phyloP scores from a whole-genome alignment of 1,139 yeast genomes.

The Candida gigantensis region DNA sequence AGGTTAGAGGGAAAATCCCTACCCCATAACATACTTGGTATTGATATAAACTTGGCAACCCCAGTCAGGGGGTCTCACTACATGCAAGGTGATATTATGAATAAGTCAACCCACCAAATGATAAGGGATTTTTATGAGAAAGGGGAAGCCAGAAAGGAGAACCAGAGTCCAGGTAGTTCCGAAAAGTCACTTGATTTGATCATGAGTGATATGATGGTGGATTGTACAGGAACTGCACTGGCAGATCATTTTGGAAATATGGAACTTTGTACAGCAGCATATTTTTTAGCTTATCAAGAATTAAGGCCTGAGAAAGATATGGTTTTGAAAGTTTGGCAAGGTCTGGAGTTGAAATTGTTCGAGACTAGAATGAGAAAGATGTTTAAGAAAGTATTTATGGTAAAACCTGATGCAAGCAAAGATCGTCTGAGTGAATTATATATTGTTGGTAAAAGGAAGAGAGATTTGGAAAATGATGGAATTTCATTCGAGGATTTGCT shows the following conservation, averaged over 20 bases:
- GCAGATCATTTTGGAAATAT: constrained; percentile 47
- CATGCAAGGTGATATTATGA: constrained; percentile 44
- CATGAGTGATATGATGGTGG: constrained; percentile 52
- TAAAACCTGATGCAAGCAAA: constrained; percentile 42
- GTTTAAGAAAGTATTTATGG: constrained; percentile 34
- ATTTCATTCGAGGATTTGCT: constrained; percentile 6
- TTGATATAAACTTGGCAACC: constrained; percentile 40
- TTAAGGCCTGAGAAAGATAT: constrained; percentile 34
- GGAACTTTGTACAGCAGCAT: constrained; percentile 45
- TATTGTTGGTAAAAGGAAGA: constrained; percentile 30
- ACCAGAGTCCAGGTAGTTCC: constrained; percentile 4
- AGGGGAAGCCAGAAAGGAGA: constrained; percentile 1
- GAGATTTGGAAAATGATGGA: constrained; percentile 5
- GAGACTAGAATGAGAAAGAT: constrained; percentile 25
- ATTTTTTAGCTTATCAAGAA: constrained; percentile 30
- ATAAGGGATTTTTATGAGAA: constrained; percentile 24
- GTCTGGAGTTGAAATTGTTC: constrained; percentile 36
- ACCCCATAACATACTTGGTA: constrained; percentile 33
- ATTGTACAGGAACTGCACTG: constrained; percentile 45
- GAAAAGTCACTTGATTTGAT: constrained; percentile 29
- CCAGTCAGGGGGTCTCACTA: constrained; percentile 45
- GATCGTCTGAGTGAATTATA: constrained; percentile 44
- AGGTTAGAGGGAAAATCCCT: constrained; percentile 20
- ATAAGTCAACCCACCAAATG: constrained; percentile 32
- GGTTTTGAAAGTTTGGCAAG: constrained; percentile 46